These are phyloP conservation scores for Penicillium lividum DNA, from an alignment of 495 filamentous ascomycete species.

Conservation along the genomic window DNA sequence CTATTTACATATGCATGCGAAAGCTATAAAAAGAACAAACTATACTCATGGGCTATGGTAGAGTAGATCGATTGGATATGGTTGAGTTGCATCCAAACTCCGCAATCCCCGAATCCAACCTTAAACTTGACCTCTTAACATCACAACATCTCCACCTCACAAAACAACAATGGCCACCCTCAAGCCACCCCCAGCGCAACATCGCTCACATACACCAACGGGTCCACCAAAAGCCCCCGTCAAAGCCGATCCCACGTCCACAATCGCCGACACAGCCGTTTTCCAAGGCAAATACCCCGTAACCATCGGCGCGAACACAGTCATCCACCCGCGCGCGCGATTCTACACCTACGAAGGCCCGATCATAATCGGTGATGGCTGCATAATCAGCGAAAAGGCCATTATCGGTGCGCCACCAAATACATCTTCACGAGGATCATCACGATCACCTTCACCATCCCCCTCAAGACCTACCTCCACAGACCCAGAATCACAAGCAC, in stretches of 20 bases:
- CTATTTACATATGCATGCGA: not conserved
- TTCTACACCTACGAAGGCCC: constrained; percentile 69
- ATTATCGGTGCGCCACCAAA: constrained; percentile 54
- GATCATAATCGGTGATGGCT: constrained; percentile 69
- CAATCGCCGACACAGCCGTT: constrained; percentile 73
- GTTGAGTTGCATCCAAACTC: constrained; percentile 12
- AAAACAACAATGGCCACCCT: constrained; percentile 27
- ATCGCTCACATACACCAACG: constrained; percentile 25
- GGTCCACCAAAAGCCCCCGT: constrained; percentile 55
- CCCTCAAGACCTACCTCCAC: not conserved
- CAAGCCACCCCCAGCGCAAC: constrained; percentile 29
- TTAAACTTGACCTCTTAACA: not conserved
- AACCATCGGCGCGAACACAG: constrained; percentile 65
- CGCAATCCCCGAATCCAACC: constrained; percentile 14
- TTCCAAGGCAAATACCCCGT: constrained; percentile 73
- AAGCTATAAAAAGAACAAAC: no score
- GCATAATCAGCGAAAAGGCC: constrained; percentile 74
- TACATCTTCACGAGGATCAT: constrained; percentile 17
- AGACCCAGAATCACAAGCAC: not conserved
- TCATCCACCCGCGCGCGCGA: constrained; percentile 79
- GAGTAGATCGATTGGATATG: not conserved
- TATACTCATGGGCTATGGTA: no score
- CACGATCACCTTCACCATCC: constrained; percentile 10
- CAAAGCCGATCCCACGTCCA: constrained; percentile 66
- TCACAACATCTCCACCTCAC: constrained; percentile 7